Evolutionary conservation across 108 stramenopile genomes (phyloP), one percentile per base, ranked within the genome.

Genomic region (Fistulifera solaris): DNA sequence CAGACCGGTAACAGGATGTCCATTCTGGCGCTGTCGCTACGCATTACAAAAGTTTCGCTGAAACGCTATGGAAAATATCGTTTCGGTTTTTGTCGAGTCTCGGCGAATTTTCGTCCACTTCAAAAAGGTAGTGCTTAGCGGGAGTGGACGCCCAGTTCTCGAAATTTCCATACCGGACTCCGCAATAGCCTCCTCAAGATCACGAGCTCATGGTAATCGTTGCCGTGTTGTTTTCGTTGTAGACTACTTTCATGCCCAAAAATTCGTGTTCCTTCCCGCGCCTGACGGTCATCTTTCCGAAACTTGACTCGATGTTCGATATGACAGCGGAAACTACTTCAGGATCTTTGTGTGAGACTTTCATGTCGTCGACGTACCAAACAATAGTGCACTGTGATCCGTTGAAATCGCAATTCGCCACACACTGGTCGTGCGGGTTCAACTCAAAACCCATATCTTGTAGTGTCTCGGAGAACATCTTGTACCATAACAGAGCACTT

Each of bases 281-380:
- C 16, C 15, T 24, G 13, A 58, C 44, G 16, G 22, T 5, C 35
- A 24, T 26, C 35, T 59, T 59, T 11, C 56, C 64, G 18, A 58
- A 58, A 6, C 40, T 26, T 21, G 12, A 6, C 40, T 66, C 48
- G 25, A 62, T n/a, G 21, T 11, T 10, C 13, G 24, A 28, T n/a
- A 72, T 19, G 8, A 62, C 21, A 1, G 48, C 50, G 10, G 23
- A 39, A 10, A 66, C 24, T 10, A 62, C 65, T 25, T 17, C 8
- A 0, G 47, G 42, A 35, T 66, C 57, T 13, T 17, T 47, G 44
- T 72, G 71, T 5, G 67, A 72, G n/a, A 62, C 54, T 26, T 72
- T 77, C 12, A 62, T n/a, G 57, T 81, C 75, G 43, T 79, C 78
- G 12, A 79, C 73, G 55, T 79, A 63, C 60, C 65, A 75, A 0